Evolutionary conservation across 768 basidiomycete genomes (phyloP).

Genomic region (Termitomyces sp.): DNA sequence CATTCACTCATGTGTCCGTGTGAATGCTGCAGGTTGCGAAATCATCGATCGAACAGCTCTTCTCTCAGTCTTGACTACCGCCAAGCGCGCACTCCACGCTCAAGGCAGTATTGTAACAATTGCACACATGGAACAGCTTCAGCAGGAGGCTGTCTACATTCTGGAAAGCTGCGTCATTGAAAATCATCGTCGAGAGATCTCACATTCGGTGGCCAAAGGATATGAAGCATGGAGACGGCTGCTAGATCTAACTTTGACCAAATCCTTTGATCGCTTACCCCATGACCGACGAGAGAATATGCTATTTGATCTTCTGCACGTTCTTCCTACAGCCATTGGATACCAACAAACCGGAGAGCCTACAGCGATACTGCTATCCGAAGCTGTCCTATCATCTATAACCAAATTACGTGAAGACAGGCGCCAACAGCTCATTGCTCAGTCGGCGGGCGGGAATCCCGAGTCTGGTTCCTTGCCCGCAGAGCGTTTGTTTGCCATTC

Average conservation of each 20-base stretch:
- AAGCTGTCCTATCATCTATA: conserved; percentile 75
- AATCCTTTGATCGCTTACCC: conserved; percentile 81
- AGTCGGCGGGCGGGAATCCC: conserved; percentile 59
- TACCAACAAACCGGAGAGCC: conserved; percentile 64
- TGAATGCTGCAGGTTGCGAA: conserved; percentile 73
- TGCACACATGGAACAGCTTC: conserved; percentile 63
- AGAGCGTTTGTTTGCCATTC: conserved; percentile 72
- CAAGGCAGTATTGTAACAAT: conserved; percentile 65
- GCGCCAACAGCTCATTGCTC: conserved; percentile 63
- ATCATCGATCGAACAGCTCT: conserved; percentile 76
- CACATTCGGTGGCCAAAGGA: conserved; percentile 62
- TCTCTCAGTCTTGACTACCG: conserved; percentile 60
- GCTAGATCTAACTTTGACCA: conserved; percentile 81
- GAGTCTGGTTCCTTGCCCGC: conserved; percentile 71
- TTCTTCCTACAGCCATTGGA: conserved; percentile 68
- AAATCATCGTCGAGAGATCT: conserved; percentile 83
- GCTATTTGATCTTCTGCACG: conserved; percentile 86
- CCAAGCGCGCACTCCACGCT: conserved; percentile 58
- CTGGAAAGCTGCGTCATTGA: conserved; percentile 82
- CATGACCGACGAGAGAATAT: conserved; percentile 83
- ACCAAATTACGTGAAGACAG: conserved; percentile 88
- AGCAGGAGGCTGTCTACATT: conserved; percentile 69
- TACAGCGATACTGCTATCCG: conserved; percentile 80
- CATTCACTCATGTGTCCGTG: conserved; percentile 65
- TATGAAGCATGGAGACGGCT: conserved; percentile 85